These are phyloP conservation scores for Termitomyces heimii DNA, from an alignment of 768 basidiomycete species.

Conservation along the genomic window DNA sequence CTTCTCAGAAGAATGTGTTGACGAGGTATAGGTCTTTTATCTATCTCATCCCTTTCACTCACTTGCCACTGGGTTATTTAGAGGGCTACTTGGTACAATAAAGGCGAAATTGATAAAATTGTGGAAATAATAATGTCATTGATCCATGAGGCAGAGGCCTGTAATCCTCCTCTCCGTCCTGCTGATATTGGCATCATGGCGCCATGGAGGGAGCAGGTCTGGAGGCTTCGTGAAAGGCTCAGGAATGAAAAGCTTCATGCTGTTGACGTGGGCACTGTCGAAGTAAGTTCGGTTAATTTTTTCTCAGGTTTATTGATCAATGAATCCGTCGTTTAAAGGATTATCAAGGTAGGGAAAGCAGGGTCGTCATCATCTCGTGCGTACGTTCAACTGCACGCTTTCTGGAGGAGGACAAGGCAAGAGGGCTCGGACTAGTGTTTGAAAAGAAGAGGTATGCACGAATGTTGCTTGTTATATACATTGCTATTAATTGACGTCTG, in stretches of 20 bases:
- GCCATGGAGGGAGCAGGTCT: conserved; percentile 48
- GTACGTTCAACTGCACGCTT: conserved; percentile 41
- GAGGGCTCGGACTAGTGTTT: conserved; percentile 38
- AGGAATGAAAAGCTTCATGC: conserved; percentile 32
- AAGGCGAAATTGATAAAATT: conserved; percentile 36
- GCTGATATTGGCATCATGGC: conserved; percentile 46
- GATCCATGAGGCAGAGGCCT: conserved; percentile 26
- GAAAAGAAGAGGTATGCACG: conserved; percentile 37
- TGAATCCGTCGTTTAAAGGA: conserved; percentile 23
- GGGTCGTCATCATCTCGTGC: conserved; percentile 46
- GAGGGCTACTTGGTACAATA: conserved; percentile 46
- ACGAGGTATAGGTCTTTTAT: conserved; percentile 28
- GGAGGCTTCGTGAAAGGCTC: conserved; percentile 40
- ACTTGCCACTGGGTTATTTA: conserved; percentile 9
- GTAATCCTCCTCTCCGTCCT: conserved; percentile 33
- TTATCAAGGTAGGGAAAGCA: conserved; percentile 45
- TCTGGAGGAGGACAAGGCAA: conserved; percentile 39
- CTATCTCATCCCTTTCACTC: background rate
- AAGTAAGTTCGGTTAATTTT: conserved; percentile 22
- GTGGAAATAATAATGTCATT: conserved; percentile 34
- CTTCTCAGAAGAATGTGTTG: conserved; percentile 35
- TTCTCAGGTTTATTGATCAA: background rate
- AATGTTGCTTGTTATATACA: background rate
- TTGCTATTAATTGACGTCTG: background rate
- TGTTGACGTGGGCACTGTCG: conserved; percentile 48